Evolutionary conservation across 257 asterid species (phyloP), one percentile per base, ranked within the genome.

Genomic region (Osmanthus fragrans): DNA sequence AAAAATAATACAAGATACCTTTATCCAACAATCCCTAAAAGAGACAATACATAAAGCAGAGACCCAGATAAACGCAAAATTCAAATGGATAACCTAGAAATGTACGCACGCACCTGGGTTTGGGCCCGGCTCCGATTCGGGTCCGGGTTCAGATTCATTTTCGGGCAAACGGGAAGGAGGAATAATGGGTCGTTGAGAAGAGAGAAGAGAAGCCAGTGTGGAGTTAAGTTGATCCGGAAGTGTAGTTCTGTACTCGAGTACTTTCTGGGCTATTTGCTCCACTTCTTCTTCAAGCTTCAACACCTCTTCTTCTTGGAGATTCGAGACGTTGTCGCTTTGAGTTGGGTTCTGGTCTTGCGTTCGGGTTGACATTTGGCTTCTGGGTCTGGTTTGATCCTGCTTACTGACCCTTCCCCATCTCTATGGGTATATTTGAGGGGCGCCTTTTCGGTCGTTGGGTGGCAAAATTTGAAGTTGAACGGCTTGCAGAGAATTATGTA

Each of bases 211-310:
- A 30, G 80, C 51, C 33, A 80, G 75, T 30, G 80, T 49, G 76
- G 81, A 73, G 71, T 81, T 79, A 78, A 84, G 86, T 80, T 82
- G 81, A 73, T 74, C 80, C 34, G 85, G 76, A 6, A 82, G 47
- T 8, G 29, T 74, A 56, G 75, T 76, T 73, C 88, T 69, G 78
- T 78, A 80, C 2, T 79, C 63, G 30, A 76, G 72, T 1, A 84
- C 36, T 80, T 71, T 81, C 73, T 80, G 78, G 13, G 87, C 83
- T 82, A 84, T 82, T 73, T 80, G 80, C 25, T 56, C 75, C 33
- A 87, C 83, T 67, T 79, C 80, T 67, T 79, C 84, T 51, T 83
- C 83, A 18, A 79, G 77, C 25, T 60, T 74, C 8, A 60, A 60
- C 67, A 60, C 33, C 19, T 80, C 58, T 5, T 45, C 79, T 11